Evolutionary conservation across 192 early-diverging fungal genomes (phyloP), one percentile per base, ranked within the genome.

Genomic region (Coemansia sp.): DNA sequence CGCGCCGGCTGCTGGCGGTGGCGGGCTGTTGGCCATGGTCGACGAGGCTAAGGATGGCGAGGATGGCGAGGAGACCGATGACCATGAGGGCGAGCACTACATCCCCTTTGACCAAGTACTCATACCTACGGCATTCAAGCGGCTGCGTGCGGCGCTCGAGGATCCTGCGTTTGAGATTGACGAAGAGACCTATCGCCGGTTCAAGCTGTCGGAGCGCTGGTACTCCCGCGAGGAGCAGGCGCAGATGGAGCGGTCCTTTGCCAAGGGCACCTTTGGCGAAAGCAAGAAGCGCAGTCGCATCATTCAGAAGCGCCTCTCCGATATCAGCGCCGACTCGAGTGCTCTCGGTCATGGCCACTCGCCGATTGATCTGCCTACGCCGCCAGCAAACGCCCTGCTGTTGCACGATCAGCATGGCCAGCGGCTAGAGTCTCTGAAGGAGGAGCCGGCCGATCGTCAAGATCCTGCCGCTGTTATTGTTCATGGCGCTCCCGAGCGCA

Each of bases 41-140:
- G 53, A 56, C 12, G 53, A 56, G 53, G 6, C 53, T 10, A 63
- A 60, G 8, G 38, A 66, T 59, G 63, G 42, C 9, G 65, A 64
- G 35, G 43, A 63, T 20, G 59, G 60, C 25, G 42, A 64, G 8
- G 25, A 64, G 12, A 51, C 42, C 12, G 64, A 59, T 2, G 66
- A 67, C 29, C 37, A 77, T 1, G 71, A 74, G 1, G 42, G 65
- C 46, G 71, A 64, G 7, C 64, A 78, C 22, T 56, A 65, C 25
- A 84, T 84, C 22, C 77, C 82, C 25, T 84, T 76, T 40, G 77
- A 84, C 39, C 73, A 79, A 57, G 72, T 84, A 2, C 70, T 84
- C 12, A 84, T 84, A 58, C 82, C 82, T 14, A 84, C 77, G 3
- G 76, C 70, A 10, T 84, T 79, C 19, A 84, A 84, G 71, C 70